A percentile compares a stretch with the other conserved stretches of the same genome.
Conservation (phyloP, 345 rosid species). For the Erysimum cheiranthoides region DNA sequence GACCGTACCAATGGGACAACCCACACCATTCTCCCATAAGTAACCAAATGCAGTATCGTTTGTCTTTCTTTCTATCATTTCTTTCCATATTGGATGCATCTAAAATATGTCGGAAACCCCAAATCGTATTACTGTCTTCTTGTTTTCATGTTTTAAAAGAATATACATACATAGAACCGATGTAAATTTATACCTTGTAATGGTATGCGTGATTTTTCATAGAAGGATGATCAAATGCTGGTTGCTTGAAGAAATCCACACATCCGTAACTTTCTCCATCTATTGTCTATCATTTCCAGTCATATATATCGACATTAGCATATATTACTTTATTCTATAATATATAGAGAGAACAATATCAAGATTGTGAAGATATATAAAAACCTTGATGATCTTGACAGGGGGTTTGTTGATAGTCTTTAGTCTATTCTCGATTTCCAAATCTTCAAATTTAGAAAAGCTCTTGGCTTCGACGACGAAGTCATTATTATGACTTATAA, state of each 20-base stretch:
- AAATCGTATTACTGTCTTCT: neutral
- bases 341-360: neutral
- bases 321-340: neutral
- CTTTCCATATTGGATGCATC: conserved; percentile 28
- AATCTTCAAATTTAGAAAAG: conserved; percentile 12
- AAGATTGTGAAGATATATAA: neutral
- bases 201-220: conserved; percentile 40
- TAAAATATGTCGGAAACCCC: neutral
- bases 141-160: too few relatives aligned
- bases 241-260: conserved; percentile 44
- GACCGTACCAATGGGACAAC: conserved; percentile 41
- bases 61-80: neutral
- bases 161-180: neutral
- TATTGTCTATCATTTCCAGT: conserved; percentile 28
- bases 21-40: conserved; percentile 44
- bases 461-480: conserved; percentile 33
- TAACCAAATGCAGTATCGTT: conserved; percentile 30
- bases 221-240: conserved; percentile 42
- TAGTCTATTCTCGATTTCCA: conserved; percentile 25
- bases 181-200: conserved; percentile 6
- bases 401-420: conserved; percentile 34
- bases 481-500: conserved; percentile 1
- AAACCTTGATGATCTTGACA: conserved; percentile 37
- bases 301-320: too few relatives aligned
- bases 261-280: conserved; percentile 40